Base-by-base conservation (phyloP, 129 eudicot genomes). In the Heracleum sosnowskyi region DNA sequence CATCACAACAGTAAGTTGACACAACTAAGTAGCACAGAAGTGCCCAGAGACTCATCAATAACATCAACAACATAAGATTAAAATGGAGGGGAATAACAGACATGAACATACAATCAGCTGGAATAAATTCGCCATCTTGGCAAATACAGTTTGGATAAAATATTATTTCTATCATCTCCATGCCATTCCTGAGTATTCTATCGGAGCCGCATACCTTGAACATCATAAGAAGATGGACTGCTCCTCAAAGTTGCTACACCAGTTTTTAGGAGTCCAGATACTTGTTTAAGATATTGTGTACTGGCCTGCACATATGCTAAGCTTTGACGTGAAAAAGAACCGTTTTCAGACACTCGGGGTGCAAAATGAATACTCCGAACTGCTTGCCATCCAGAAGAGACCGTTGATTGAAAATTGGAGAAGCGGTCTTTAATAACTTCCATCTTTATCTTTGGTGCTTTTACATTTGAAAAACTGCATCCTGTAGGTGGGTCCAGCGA, bases 271-370 rank as follows among this genome's bases (percentile, higher is more conserved):
- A 92, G 95, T 33, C 97, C 97, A 31, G 97, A 92, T 35, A 92
- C 95, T 82, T 89, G 90, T 82, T 92, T 92, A 51, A 92, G 76
- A 70, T 92, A 92, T 81, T 86, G 91, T 74, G 88, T 77, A 80
- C 97, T 88, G 57, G 97, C 95, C 82, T 89, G 92, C 70, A 92
- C 80, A 82, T 89, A 92, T 60, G 95, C 97, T 82, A 92, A 80
- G 80, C 97, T 92, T 85, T 89, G 91, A 76, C 86, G 87, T 55
- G 97, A 88, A 81, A 92, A 81, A 37, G 97, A 92, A 76, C 92
- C 91, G 49, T 84, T 85, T 76, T 84, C 81, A 76, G 94, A 88
- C 51, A 84, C 89, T 35, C 86, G 87, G 31, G 90, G 95, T 24
- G 87, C 81, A 76, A 92, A 92, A 87, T 80, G 89, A 49, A 92